Conservation (phyloP, 495 filamentous ascomycete species). For the Viridothelium virens region DNA sequence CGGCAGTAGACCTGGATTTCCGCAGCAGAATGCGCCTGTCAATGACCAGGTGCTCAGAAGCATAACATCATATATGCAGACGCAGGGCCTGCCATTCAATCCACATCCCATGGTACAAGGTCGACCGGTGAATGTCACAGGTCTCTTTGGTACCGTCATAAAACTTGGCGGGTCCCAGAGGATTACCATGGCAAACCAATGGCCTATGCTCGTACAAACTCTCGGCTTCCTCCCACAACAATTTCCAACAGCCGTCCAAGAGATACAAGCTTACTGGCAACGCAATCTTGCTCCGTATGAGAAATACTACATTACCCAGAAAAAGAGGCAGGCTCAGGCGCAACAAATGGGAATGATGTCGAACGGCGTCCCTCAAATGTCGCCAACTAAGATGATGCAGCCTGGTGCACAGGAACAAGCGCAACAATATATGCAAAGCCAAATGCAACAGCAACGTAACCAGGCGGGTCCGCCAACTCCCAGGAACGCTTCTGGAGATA, state of each 20-base stretch:
- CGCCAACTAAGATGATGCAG: constrained; percentile 43
- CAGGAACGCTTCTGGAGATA: constrained; percentile 23
- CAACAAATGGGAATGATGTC: constrained; percentile 36
- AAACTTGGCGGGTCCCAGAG: constrained; percentile 72
- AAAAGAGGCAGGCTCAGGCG: constrained; percentile 38
- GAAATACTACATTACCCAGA: constrained; percentile 41
- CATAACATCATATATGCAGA: constrained; percentile 62
- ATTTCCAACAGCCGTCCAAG: constrained; percentile 54
- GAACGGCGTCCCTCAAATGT: constrained; percentile 35
- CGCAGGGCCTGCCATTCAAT: constrained; percentile 60
- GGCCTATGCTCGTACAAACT: constrained; percentile 60
- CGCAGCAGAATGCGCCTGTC: constrained; percentile 24
- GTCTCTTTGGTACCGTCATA: constrained; percentile 67
- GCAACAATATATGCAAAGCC: constrained; percentile 36
- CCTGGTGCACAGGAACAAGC: constrained; percentile 32
- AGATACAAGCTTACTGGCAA: constrained; percentile 65
- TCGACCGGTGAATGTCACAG: constrained; percentile 60
- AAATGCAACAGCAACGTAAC: constrained; percentile 37
- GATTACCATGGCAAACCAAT: constrained; percentile 57
- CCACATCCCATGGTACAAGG: constrained; percentile 60
- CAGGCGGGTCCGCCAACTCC: constrained; percentile 25
- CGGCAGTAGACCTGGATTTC: constrained; percentile 2
- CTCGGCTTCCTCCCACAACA: constrained; percentile 61
- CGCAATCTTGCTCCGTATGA: constrained; percentile 68
- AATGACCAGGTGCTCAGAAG: constrained; percentile 63